phyloP scores from a whole-genome alignment of 495 filamentous ascomycete species.

The Podospora sp. region DNA sequence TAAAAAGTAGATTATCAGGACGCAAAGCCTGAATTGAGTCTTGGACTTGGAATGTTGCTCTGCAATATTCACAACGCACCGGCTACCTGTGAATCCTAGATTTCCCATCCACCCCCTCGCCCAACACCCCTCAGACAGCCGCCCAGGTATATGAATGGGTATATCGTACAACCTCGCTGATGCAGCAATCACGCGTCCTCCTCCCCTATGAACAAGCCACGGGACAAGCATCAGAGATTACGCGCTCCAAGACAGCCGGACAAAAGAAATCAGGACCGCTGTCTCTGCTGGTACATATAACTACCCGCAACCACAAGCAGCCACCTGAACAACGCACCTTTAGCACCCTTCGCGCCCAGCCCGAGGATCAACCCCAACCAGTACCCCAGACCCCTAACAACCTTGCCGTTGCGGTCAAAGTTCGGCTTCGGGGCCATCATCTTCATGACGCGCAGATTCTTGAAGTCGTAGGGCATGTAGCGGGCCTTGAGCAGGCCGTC shows the following conservation, averaged over 20 bases:
- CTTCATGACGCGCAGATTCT: slow-evolving; percentile 58
- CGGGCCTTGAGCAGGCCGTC: slow-evolving; percentile 73
- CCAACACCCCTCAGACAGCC: background rate
- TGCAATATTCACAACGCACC: too few relatives aligned
- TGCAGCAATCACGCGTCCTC: background rate
- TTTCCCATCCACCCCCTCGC: background rate
- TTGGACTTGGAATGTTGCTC: background rate
- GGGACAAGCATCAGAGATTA: slow-evolving; percentile 5
- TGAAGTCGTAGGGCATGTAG: slow-evolving; percentile 72
- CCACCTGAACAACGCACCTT: slow-evolving; percentile 56
- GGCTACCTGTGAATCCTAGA: too few relatives aligned
- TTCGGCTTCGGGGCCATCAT: slow-evolving; percentile 66
- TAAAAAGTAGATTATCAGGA: background rate
- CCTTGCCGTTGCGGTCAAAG: slow-evolving; percentile 78
- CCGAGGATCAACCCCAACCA: slow-evolving; percentile 49
- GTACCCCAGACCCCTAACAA: slow-evolving; percentile 52
- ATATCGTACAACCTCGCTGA: background rate
- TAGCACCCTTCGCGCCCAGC: slow-evolving; percentile 48
- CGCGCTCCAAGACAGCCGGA: background rate
- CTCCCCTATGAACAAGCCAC: background rate
- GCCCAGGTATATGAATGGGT: background rate
- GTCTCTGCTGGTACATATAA: slow-evolving; percentile 17
- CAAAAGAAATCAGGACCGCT: slow-evolving; percentile 1
- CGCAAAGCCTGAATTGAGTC: background rate
- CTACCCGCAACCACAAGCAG: slow-evolving; percentile 37